These are phyloP conservation scores for Prunus armeniaca DNA, from an alignment of 306 rosid species.

Conservation along the genomic window DNA sequence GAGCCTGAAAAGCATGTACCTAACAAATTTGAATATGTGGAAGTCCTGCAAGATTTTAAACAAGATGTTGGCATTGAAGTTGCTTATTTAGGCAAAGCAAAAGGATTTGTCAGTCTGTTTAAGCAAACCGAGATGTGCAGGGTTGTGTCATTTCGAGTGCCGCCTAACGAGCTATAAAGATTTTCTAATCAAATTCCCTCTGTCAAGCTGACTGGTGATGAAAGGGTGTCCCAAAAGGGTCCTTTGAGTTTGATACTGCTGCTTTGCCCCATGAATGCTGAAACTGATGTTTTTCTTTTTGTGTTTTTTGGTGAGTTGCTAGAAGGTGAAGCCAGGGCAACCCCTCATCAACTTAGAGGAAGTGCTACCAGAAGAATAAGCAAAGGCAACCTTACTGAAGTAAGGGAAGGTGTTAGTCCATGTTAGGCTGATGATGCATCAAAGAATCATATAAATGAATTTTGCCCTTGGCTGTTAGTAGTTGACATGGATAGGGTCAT, in stretches of 20 bases:
- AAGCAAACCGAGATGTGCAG: conserved; percentile 37
- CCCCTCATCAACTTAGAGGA: too few species aligned
- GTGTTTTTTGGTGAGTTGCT: too few species aligned
- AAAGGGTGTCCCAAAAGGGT: conserved; percentile 73
- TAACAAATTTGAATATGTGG: conserved; percentile 56
- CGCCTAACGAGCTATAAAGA: conserved; percentile 55
- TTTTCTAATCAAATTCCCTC: conserved; percentile 85
- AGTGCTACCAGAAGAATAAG: too few species aligned
- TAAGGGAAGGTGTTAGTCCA: too few species aligned
- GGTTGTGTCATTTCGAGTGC: conserved; percentile 36
- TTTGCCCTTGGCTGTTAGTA: not conserved
- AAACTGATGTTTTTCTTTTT: too few species aligned
- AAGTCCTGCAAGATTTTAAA: conserved; percentile 59
- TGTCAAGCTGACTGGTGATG: conserved; percentile 62
- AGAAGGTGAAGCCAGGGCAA: too few species aligned
- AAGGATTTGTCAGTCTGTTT: conserved; percentile 82
- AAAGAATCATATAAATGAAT: too few species aligned
- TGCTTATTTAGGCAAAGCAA: conserved; percentile 56
- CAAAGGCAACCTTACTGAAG: too few species aligned
- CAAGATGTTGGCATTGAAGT: conserved; percentile 52
- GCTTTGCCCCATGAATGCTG: conserved; percentile 34
- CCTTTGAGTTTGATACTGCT: conserved; percentile 83
- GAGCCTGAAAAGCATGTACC: conserved; percentile 46
- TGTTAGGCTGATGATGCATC: conserved; percentile 8
- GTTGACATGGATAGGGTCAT: too few species aligned